Evolutionary conservation across 352 stramenopile species (phyloP).

Genomic region (Phytophthora megakarya): DNA sequence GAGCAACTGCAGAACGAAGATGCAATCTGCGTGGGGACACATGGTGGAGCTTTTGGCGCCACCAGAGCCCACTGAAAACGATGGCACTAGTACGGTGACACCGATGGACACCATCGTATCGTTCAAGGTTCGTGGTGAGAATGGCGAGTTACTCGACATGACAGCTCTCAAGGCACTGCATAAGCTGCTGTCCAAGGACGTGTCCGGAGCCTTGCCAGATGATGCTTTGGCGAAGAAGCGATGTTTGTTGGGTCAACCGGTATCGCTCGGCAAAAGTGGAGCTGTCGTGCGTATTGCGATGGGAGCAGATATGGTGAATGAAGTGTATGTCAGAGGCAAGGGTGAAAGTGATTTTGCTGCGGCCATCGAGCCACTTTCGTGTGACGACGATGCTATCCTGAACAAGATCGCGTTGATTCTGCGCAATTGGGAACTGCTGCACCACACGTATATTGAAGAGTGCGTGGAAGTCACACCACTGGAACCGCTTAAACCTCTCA

Average conservation of each 20-base stretch:
- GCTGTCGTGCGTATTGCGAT: slow-evolving; percentile 86
- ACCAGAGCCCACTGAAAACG: slow-evolving; percentile 18
- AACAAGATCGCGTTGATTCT: slow-evolving; percentile 77
- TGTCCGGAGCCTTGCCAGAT: slow-evolving; percentile 56
- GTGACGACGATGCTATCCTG: slow-evolving; percentile 62
- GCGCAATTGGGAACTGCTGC: slow-evolving; percentile 67
- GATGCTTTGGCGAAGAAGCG: slow-evolving; percentile 56
- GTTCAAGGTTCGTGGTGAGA: slow-evolving; percentile 70
- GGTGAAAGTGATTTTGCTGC: slow-evolving; percentile 34
- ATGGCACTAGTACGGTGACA: slow-evolving; percentile 24
- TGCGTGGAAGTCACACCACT: slow-evolving; percentile 39
- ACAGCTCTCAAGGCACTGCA: slow-evolving; percentile 67
- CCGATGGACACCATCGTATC: slow-evolving; percentile 82
- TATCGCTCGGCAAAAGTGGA: slow-evolving; percentile 72
- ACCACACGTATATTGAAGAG: slow-evolving; percentile 66
- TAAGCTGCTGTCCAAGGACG: slow-evolving; percentile 70
- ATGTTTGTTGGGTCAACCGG: slow-evolving; percentile 81
- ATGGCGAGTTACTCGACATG: slow-evolving; percentile 47
- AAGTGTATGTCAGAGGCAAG: slow-evolving; percentile 51
- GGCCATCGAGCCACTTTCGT: slow-evolving; percentile 47
- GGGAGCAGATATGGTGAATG: slow-evolving; percentile 88
- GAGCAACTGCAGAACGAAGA: slow-evolving; percentile 47
- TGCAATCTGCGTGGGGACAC: slow-evolving; percentile 44
- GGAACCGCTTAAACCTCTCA: slow-evolving; percentile 57
- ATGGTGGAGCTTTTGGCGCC: slow-evolving; percentile 56